Conservation (phyloP, 257 asterid genomes). For the Przewalskia tangutica region DNA sequence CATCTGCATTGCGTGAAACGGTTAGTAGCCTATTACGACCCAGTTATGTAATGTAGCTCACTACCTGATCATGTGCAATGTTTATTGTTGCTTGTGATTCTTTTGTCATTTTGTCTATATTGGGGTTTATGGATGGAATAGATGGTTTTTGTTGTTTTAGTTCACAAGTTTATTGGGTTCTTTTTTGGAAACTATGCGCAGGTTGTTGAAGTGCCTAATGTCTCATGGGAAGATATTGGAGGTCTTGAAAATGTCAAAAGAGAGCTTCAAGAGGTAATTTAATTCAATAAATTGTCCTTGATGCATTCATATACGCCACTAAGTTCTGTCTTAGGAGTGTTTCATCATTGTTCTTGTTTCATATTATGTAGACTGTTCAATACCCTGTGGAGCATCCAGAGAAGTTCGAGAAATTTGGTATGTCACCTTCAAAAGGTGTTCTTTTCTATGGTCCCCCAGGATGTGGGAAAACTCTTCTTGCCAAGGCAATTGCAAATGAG, state of each 20-base stretch:
- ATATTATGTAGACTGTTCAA: slow-evolving; percentile 43
- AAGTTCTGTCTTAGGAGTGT: background rate
- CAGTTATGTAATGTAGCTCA: background rate
- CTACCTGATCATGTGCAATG: background rate
- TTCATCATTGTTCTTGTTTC: background rate
- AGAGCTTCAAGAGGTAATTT: slow-evolving; percentile 42
- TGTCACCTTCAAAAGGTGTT: slow-evolving; percentile 67
- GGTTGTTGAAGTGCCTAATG: slow-evolving; percentile 49
- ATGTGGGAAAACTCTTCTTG: slow-evolving; percentile 60
- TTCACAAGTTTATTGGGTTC: background rate
- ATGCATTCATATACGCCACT: background rate
- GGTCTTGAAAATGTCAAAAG: slow-evolving; percentile 43
- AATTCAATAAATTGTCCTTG: background rate
- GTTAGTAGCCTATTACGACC: slow-evolving; percentile 18
- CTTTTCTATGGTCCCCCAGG: slow-evolving; percentile 67
- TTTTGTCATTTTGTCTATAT: background rate
- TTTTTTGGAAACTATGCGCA: background rate
- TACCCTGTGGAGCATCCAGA: slow-evolving; percentile 67
- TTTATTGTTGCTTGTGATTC: background rate
- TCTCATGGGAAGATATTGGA: slow-evolving; percentile 36
- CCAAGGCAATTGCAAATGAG: slow-evolving; percentile 64
- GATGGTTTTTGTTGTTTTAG: background rate
- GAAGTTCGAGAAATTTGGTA: slow-evolving; percentile 56
- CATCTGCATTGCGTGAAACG: slow-evolving; percentile 52
- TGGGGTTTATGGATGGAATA: background rate